Evolutionary conservation across 148 eudicot species (phyloP).

Genomic region (Fagopyrum tataricum): DNA sequence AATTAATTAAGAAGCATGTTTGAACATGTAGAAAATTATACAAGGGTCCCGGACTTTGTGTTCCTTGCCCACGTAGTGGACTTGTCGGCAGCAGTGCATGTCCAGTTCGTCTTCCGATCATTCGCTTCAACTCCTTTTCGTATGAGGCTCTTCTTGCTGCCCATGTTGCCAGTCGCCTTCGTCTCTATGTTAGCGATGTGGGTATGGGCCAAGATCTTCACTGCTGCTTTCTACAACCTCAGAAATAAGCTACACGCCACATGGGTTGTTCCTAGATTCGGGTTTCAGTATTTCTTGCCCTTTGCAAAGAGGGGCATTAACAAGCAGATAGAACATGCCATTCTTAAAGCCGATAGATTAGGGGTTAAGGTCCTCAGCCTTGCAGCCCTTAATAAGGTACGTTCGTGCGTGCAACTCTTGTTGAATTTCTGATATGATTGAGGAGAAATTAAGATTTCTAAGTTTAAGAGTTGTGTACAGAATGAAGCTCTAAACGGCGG

Average conservation of each 20-base stretch:
- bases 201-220: constrained; percentile 52
- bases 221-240: constrained; percentile 36
- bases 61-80: constrained; percentile 75
- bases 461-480: constrained; percentile 33
- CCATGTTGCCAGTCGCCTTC: constrained; percentile 28
- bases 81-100: constrained; percentile 44
- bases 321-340: constrained; percentile 62
- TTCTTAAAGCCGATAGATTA: constrained; percentile 52
- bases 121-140: constrained; percentile 41
- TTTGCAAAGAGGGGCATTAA: constrained; percentile 72
- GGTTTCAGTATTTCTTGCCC: constrained; percentile 84
- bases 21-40: constrained; percentile 30
- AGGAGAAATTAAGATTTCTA: neutral
- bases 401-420: neutral
- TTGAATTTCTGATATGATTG: neutral
- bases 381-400: constrained; percentile 75
- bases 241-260: constrained; percentile 44
- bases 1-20: no score
- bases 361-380: constrained; percentile 84
- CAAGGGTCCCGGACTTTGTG: constrained; percentile 61
- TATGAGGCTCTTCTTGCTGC: constrained; percentile 29
- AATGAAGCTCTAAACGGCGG: constrained; percentile 75
- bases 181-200: constrained; percentile 42
- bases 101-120: constrained; percentile 45
- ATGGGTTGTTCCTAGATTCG: constrained; percentile 68